Conservation (phyloP, 139 green algal species). For the Haematococcus sp. region DNA sequence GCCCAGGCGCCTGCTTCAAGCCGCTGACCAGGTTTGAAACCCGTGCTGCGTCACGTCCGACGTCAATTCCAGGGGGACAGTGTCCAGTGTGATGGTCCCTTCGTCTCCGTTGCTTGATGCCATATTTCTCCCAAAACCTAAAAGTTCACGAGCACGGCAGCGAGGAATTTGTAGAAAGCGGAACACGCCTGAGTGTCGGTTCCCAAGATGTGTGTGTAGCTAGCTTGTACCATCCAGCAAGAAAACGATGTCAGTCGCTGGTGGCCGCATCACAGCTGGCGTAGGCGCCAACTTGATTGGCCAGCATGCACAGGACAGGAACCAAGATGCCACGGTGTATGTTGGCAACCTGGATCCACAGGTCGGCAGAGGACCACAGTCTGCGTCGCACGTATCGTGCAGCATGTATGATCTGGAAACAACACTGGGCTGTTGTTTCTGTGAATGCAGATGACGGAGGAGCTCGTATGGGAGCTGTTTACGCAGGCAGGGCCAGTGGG, state of each 20-base stretch:
- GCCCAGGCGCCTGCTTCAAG: no score
- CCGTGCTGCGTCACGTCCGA: no score
- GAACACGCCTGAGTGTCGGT: no score
- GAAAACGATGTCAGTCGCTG: slow-evolving; percentile 33
- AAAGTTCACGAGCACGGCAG: no score
- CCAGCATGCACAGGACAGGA: slow-evolving; percentile 83
- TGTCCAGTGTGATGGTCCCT: no score
- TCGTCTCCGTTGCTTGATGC: no score
- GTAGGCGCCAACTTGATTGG: slow-evolving; percentile 93
- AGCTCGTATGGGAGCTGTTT: slow-evolving; percentile 98
- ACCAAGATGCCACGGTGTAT: slow-evolving; percentile 95
- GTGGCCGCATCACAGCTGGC: slow-evolving; percentile 85
- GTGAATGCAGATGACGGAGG: slow-evolving; percentile 79
- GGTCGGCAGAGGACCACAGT: slow-evolving; percentile 22
- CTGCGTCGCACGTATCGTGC: neutral
- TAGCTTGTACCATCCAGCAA: no score
- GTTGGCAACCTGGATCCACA: slow-evolving; percentile 93
- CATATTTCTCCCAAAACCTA: no score
- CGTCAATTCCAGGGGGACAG: no score
- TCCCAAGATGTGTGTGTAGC: no score
- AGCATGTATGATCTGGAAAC: neutral
- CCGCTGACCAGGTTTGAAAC: no score
- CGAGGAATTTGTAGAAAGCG: no score
- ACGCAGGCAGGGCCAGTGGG: slow-evolving; percentile 92
- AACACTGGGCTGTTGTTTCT: neutral